phyloP scores from a whole-genome alignment of 768 basidiomycete genomes.

The Dendrothele bispora region DNA sequence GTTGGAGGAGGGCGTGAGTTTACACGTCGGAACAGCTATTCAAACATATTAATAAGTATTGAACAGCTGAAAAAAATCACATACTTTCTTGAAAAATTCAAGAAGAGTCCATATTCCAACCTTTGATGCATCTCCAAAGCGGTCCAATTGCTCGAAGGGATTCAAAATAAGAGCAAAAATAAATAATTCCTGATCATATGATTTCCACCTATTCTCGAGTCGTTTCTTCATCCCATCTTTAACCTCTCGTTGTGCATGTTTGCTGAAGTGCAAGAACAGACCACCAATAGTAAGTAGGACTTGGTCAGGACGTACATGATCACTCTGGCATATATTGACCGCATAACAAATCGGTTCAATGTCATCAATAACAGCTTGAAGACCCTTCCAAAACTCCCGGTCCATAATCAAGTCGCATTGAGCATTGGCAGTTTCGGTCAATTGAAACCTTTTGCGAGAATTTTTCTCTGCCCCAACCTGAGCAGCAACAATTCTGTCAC shows the following conservation, averaged over 20 bases:
- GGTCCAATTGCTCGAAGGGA: background rate
- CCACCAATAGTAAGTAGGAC: conserved; percentile 10
- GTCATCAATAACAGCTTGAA: conserved; percentile 5
- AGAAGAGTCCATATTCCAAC: too few species aligned
- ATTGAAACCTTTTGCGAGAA: background rate
- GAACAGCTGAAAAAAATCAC: too few species aligned
- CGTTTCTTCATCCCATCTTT: background rate
- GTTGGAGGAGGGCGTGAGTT: too few species aligned
- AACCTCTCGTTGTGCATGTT: background rate
- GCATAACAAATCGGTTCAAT: conserved; percentile 15
- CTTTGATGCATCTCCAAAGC: too few species aligned
- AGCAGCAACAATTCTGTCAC: conserved; percentile 7
- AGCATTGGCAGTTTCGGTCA: background rate
- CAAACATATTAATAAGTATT: too few species aligned
- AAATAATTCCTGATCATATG: conserved; percentile 1
- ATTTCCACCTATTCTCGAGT: background rate
- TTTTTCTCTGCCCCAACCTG: conserved; percentile 11
- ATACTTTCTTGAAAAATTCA: too few species aligned
- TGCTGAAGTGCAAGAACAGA: conserved; percentile 8
- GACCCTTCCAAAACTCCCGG: conserved; percentile 6
- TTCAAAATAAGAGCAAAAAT: conserved; percentile 2
- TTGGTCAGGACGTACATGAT: conserved; percentile 12
- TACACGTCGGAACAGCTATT: too few species aligned
- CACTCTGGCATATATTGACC: conserved; percentile 14
- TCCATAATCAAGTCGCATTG: background rate